These are phyloP conservation scores for Saccharomycopsis selenospora DNA, from an alignment of 805 yeast genomes.

Conservation along the genomic window DNA sequence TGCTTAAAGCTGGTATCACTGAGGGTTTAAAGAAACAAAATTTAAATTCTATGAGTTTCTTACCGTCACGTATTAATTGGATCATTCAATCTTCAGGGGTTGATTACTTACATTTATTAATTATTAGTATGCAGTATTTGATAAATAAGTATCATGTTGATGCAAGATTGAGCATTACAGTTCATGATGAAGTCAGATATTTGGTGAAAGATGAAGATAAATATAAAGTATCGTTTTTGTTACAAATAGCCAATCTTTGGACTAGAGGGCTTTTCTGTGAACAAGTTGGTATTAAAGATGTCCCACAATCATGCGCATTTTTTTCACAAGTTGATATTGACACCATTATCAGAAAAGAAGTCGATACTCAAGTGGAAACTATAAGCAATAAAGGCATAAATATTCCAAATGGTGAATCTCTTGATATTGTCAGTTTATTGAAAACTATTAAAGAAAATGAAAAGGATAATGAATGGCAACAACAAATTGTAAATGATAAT, in stretches of 20 bases:
- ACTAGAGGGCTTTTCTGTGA: constrained; percentile 93
- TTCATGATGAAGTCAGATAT: constrained; percentile 91
- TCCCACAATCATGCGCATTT: constrained; percentile 94
- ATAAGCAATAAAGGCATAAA: constrained; percentile 66
- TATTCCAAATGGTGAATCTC: constrained; percentile 72
- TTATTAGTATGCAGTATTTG: constrained; percentile 83
- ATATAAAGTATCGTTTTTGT: constrained; percentile 69
- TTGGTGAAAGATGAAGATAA: constrained; percentile 66
- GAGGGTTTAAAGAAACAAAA: constrained; percentile 65
- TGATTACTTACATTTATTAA: constrained; percentile 80
- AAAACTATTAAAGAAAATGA: constrained; percentile 25
- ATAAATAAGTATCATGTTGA: constrained; percentile 53
- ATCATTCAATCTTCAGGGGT: constrained; percentile 98
- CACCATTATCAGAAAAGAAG: constrained; percentile 82
- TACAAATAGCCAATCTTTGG: constrained; percentile 91
- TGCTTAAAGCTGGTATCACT: constrained; percentile 88
- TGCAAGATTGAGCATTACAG: constrained; percentile 78
- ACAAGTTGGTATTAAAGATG: constrained; percentile 77
- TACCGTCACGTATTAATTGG: constrained; percentile 95
- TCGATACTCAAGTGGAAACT: constrained; percentile 82
- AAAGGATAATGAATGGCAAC: neutral
- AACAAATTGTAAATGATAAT: constrained; percentile 7
- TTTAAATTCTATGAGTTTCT: constrained; percentile 55
- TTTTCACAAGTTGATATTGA: constrained; percentile 93
- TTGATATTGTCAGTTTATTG: constrained; percentile 51